Evolutionary conservation across 495 filamentous ascomycete genomes (phyloP).

Genomic region (Penicillium bialowiezense): DNA sequence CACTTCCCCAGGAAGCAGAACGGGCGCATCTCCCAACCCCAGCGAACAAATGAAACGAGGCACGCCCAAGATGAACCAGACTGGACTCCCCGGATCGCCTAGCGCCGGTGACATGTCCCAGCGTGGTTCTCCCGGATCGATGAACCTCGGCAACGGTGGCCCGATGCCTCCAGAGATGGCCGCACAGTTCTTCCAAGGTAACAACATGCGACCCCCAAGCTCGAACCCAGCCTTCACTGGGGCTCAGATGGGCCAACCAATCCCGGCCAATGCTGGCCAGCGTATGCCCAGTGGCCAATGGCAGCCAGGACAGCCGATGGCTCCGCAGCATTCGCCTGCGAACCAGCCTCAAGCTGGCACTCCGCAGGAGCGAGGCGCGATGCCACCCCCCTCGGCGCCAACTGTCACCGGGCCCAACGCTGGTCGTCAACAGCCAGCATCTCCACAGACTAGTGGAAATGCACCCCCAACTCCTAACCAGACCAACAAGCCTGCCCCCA

Average conservation of each 20-base stretch:
- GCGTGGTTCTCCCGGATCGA: slow-evolving; percentile 79
- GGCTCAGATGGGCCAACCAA: slow-evolving; percentile 61
- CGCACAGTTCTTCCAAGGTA: slow-evolving; percentile 54
- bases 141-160: slow-evolving; percentile 67
- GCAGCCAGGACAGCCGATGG: slow-evolving; percentile 64
- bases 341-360: slow-evolving; percentile 63
- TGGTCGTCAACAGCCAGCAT: slow-evolving; percentile 67
- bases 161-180: slow-evolving; percentile 68
- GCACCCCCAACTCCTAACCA: slow-evolving; percentile 87
- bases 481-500: slow-evolving; percentile 72
- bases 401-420: slow-evolving; percentile 57
- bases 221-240: slow-evolving; percentile 76
- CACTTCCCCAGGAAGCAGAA: slow-evolving; percentile 78
- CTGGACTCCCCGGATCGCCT: slow-evolving; percentile 74
- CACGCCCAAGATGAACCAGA: slow-evolving; percentile 81
- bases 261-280: slow-evolving; percentile 46
- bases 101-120: slow-evolving; percentile 75
- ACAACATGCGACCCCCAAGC: slow-evolving; percentile 83
- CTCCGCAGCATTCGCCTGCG: slow-evolving; percentile 51
- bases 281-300: slow-evolving; percentile 49
- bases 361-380: slow-evolving; percentile 68
- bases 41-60: slow-evolving; percentile 84
- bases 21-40: slow-evolving; percentile 85
- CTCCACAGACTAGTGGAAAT: slow-evolving; percentile 70
- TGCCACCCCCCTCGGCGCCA: slow-evolving; percentile 89